phyloP scores from a whole-genome alignment of 163 green algal species.

The Scenedesmus sp. region DNA sequence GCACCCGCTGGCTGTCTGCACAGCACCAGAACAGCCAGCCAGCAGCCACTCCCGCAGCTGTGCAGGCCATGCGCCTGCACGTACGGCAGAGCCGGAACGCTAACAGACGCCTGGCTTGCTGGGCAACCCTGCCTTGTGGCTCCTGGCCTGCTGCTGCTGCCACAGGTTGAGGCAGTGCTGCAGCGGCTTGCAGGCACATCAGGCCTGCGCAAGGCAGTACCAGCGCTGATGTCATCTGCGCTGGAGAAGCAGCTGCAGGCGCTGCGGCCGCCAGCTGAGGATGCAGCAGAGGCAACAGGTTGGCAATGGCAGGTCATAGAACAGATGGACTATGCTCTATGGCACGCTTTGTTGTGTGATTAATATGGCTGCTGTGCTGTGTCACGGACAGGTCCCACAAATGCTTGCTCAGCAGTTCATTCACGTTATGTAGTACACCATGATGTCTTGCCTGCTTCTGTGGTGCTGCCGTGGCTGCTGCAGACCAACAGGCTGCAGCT shows the following conservation, averaged over 20 bases:
- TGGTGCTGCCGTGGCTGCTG: not conserved
- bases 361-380: not conserved
- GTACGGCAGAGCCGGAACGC: not conserved
- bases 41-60: not conserved
- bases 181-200: conserved; percentile 23
- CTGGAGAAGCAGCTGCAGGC: conserved; percentile 42
- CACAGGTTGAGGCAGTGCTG: conserved; percentile 48
- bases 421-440: too few species aligned
- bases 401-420: too few species aligned
- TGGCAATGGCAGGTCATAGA: too few species aligned
- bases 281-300: not conserved
- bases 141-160: conserved; percentile 6
- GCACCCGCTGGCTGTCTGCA: not conserved
- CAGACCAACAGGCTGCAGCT: conserved; percentile 11
- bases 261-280: not conserved
- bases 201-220: conserved; percentile 12
- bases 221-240: conserved; percentile 23
- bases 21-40: too few species aligned
- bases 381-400: not conserved
- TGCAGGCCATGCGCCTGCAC: not conserved
- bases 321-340: too few species aligned
- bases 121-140: too few species aligned
- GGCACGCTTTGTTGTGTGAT: not conserved
- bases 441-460: not conserved
- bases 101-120: not conserved